Percentiles rank a stretch among this genome's conserved stretches.
Conservation (phyloP, 768 basidiomycete species). For the Rhizopogon roseolus region DNA sequence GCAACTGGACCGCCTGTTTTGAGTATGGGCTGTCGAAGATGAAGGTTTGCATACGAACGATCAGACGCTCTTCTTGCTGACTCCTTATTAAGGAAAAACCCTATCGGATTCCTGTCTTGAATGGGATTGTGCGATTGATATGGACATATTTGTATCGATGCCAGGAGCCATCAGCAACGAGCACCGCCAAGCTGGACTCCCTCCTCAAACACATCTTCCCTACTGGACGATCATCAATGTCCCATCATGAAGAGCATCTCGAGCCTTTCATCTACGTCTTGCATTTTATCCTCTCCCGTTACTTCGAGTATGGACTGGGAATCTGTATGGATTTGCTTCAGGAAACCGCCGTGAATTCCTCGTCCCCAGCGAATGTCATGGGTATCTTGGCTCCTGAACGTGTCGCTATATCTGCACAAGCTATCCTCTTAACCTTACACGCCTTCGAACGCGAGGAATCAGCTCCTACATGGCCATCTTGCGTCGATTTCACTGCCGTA, state of each 20-base stretch:
- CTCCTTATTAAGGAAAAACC: constrained; percentile 62
- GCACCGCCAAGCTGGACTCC: constrained; percentile 72
- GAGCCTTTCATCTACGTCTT: constrained; percentile 75
- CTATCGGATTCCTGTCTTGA: constrained; percentile 65
- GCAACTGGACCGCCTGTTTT: constrained; percentile 73
- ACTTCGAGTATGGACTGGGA: constrained; percentile 83
- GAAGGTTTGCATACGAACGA: constrained; percentile 49
- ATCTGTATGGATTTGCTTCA: constrained; percentile 78
- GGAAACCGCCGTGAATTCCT: constrained; percentile 46
- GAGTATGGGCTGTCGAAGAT: constrained; percentile 71
- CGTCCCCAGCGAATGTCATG: constrained; percentile 31
- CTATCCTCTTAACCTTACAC: constrained; percentile 68
- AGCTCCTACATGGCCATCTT: constrained; percentile 76
- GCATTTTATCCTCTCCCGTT: constrained; percentile 79
- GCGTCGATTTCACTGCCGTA: constrained; percentile 55
- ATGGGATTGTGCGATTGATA: constrained; percentile 75
- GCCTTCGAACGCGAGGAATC: constrained; percentile 66
- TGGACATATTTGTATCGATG: constrained; percentile 98
- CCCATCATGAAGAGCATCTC: constrained; percentile 68
- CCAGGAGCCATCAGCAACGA: constrained; percentile 76
- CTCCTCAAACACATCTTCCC: constrained; percentile 80
- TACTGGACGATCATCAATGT: constrained; percentile 50
- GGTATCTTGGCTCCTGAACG: constrained; percentile 64
- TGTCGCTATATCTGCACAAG: constrained; percentile 69
- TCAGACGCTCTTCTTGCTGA: constrained; percentile 2